These are phyloP conservation scores for Zygosaccharomyces kombuchaensis DNA, from an alignment of 805 yeast genomes.

Conservation along the genomic window DNA sequence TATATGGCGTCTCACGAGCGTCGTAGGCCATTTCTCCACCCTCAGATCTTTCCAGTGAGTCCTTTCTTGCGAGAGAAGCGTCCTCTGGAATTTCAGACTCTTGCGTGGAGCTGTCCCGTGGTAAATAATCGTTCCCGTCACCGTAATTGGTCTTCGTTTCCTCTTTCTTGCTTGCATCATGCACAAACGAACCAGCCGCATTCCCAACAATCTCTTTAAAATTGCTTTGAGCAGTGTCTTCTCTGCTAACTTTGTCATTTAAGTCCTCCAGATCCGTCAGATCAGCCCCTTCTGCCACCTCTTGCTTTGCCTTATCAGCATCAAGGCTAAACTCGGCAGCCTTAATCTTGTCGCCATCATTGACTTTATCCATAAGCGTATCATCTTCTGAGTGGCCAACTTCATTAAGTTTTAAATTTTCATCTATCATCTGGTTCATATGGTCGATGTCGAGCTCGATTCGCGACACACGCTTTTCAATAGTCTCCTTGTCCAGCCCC, in stretches of 20 bases:
- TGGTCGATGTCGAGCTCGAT: slow-evolving; percentile 34
- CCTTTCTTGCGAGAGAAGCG: not conserved
- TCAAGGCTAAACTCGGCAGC: not conserved
- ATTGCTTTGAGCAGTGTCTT: not conserved
- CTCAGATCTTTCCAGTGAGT: not conserved
- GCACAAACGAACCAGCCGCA: not conserved
- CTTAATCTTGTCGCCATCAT: not conserved
- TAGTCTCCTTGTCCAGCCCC: slow-evolving; percentile 27
- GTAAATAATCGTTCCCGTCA: not conserved
- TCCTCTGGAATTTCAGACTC: not conserved
- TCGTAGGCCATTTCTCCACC: slow-evolving; percentile 1
- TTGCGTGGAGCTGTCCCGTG: not conserved
- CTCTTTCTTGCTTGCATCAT: not conserved
- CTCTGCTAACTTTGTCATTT: not conserved
- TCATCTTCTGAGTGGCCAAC: not conserved
- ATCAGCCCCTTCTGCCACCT: not conserved
- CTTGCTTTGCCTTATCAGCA: not conserved
- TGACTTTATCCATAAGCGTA: not conserved
- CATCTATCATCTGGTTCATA: slow-evolving; percentile 35
- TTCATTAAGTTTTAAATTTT: slow-evolving; percentile 27
- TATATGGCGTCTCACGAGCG: not conserved
- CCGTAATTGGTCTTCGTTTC: not conserved
- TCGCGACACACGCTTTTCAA: slow-evolving; percentile 34
- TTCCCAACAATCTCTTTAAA: not conserved
- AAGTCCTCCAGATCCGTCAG: not conserved